Evolutionary conservation across 768 basidiomycete species (phyloP), one percentile per base, ranked within the genome.

Genomic region (Boletus sensibilis): DNA sequence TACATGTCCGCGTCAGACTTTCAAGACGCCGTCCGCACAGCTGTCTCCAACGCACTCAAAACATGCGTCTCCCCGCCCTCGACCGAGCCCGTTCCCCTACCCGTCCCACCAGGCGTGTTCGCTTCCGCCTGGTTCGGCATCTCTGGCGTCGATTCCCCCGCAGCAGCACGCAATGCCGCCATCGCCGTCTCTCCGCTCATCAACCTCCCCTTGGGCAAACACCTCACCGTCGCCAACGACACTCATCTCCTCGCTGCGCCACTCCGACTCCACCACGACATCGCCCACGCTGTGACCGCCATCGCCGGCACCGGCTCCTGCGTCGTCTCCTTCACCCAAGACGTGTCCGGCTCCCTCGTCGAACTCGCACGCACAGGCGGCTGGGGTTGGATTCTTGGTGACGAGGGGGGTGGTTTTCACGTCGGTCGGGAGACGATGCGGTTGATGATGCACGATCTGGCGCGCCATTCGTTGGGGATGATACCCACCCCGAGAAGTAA

Each of bases 291-390:
- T 9, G 78, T 94, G 31, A 81, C 86, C 4, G 86, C 85, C 49
- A 87, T 95, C 56, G 86, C 80, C 2, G 93, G 93, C 14, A 96
- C 93, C 0, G 93, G 93, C 3, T 85, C 87, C 12, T 90, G 85
- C 63, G 81, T 86, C 34, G 85, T 87, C 16, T 82, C 83, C 52
- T 92, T 90, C 72, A 74, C 73, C 49, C 76, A 79, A 42, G 71
- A 62, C 0, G 70, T 69, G 5, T 73, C 67, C 12, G 74, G 73
- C 9, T 56, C 59, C n/a, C 74, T 88, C 21, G 67, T 80, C 46
- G 85, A 90, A 63, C 78, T 90, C 40, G 88, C 84, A 1, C 79
- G 90, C 8, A 78, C 82, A 31, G 90, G 90, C 4, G 90, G 90
- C 1, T 91, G 87, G 87, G 90, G 90, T 1, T 91, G 89, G 88